Percentiles rank a stretch among this genome's conserved stretches.
These are phyloP conservation scores for Macrotyloma uniflorum DNA, from an alignment of 306 rosid genomes.

Conservation along the genomic window DNA sequence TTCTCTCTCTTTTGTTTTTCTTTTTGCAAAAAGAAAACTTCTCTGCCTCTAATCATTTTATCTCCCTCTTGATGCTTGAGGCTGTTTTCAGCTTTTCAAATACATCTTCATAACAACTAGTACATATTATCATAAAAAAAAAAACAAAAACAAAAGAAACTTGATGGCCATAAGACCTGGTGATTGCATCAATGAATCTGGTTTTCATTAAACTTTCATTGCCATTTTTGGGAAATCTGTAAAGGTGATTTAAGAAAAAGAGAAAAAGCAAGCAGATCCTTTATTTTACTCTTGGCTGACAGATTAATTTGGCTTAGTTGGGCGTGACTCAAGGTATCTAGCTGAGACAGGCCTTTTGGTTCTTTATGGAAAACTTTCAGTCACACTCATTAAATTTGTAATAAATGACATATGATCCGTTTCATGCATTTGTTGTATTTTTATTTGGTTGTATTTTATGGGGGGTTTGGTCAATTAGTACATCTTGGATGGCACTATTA, in stretches of 20 bases:
- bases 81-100: constrained; percentile 29
- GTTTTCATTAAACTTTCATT: constrained; percentile 39
- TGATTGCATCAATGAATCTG: constrained; percentile 38
- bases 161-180: constrained; percentile 39
- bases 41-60: background rate
- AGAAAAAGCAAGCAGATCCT: constrained; percentile 43
- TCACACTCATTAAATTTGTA: constrained; percentile 55
- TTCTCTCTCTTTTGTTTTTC: constrained; percentile 13
- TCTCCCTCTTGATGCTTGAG: constrained; percentile 29
- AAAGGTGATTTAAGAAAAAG: constrained; percentile 39
- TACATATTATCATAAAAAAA: background rate
- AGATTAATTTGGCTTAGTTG: constrained; percentile 50
- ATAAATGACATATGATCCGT: constrained; percentile 43
- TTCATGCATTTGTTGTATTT: constrained; percentile 17
- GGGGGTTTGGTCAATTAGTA: constrained; percentile 31
- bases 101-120: constrained; percentile 37
- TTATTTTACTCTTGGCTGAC: constrained; percentile 43
- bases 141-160: constrained; percentile 18
- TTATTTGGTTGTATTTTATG: constrained; percentile 19
- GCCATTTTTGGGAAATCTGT: constrained; percentile 38
- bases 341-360: constrained; percentile 47
- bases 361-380: constrained; percentile 42
- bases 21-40: constrained; percentile 29
- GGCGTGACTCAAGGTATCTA: constrained; percentile 59
- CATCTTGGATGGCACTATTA: constrained; percentile 24